These are phyloP conservation scores for Laburnicola sp. DNA, from an alignment of 2,329 filamentous ascomycete genomes.

Conservation along the genomic window DNA sequence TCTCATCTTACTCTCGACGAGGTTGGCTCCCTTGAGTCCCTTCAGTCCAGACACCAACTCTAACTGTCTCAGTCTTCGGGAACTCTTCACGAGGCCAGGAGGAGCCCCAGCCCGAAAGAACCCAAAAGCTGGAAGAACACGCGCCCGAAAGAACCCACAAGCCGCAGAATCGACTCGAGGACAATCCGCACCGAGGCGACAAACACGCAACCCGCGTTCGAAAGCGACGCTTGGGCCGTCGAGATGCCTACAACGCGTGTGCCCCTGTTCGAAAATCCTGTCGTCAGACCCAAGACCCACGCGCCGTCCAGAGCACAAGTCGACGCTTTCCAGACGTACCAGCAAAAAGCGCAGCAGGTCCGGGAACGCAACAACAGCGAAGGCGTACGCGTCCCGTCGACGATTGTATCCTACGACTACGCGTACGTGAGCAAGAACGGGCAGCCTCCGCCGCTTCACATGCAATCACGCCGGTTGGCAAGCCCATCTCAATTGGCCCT, in stretches of 20 bases:
- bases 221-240: conserved; percentile 40
- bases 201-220: conserved; percentile 31
- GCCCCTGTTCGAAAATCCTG: conserved; percentile 29
- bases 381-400: conserved; percentile 28
- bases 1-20: conserved; percentile 6
- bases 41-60: conserved; percentile 19
- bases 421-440: conserved; percentile 15
- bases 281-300: conserved; percentile 17
- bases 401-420: conserved; percentile 35
- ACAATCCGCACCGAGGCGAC: conserved; percentile 35
- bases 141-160: conserved; percentile 18
- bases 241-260: conserved; percentile 40
- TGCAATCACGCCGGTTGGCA: conserved; percentile 10
- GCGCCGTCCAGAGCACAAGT: conserved; percentile 26
- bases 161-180: conserved; percentile 25
- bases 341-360: conserved; percentile 31
- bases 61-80: conserved; percentile 20
- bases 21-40: conserved; percentile 6
- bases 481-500: conserved; percentile 17
- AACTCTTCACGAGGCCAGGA: conserved; percentile 19
- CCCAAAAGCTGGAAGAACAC: conserved; percentile 29
- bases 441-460: conserved; percentile 5
- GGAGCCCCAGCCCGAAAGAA: conserved; percentile 15
- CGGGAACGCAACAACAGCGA: conserved; percentile 28
- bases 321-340: conserved; percentile 35